Evolutionary conservation across 148 eudicot species (phyloP).

Genomic region (Fagopyrum homotropicum): DNA sequence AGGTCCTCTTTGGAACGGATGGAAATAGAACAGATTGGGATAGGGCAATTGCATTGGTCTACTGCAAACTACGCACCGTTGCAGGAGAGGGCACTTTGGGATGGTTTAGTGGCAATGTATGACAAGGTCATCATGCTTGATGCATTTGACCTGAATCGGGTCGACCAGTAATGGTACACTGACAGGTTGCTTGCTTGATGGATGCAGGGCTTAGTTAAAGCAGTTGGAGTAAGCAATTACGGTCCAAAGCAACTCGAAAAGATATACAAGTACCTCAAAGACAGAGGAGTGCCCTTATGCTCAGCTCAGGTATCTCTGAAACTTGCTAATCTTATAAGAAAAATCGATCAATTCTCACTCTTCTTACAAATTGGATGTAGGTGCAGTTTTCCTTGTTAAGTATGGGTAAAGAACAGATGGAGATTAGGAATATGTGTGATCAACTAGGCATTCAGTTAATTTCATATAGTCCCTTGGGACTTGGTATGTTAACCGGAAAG

Average conservation of each 20-base stretch:
- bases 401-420: slow-evolving; percentile 81
- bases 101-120: slow-evolving; percentile 97
- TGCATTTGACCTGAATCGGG: neutral
- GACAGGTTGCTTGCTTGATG: neutral
- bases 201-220: slow-evolving; percentile 88
- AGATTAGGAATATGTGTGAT: slow-evolving; percentile 67
- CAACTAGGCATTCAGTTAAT: slow-evolving; percentile 66
- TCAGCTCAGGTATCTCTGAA: slow-evolving; percentile 70
- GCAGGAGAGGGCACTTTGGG: slow-evolving; percentile 94
- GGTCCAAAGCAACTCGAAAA: slow-evolving; percentile 91
- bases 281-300: slow-evolving; percentile 78
- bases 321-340: too few relatives aligned
- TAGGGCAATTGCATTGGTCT: slow-evolving; percentile 96
- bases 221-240: slow-evolving; percentile 95
- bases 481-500: slow-evolving; percentile 98
- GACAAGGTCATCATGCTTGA: slow-evolving; percentile 57
- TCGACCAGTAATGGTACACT: neutral
- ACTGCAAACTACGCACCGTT: slow-evolving; percentile 94
- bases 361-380: slow-evolving; percentile 25
- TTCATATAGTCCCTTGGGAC: slow-evolving; percentile 86
- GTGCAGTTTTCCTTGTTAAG: slow-evolving; percentile 89
- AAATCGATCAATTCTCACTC: neutral
- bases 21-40: slow-evolving; percentile 78
- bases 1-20: slow-evolving; percentile 76
- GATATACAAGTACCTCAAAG: slow-evolving; percentile 64